Percentiles rank a stretch among this genome's conserved stretches.
Evolutionary conservation across 345 rosid genomes (phyloP).

Genomic region (Trapa incisa): DNA sequence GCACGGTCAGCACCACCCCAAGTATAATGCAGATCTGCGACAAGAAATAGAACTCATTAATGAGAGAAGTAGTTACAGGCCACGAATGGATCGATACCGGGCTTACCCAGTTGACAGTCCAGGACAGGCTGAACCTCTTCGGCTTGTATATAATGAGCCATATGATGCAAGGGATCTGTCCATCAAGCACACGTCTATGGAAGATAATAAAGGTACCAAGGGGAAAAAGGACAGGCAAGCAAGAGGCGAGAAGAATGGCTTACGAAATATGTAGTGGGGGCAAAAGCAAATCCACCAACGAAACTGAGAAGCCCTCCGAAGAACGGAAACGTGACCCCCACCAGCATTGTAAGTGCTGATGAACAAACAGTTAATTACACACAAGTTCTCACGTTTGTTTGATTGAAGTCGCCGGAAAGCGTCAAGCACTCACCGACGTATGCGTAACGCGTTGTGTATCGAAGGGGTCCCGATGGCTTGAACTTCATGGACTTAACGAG

Average conservation of each 20-base stretch:
- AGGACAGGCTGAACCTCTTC: constrained; percentile 47
- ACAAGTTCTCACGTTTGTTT: no score
- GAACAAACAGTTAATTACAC: not conserved
- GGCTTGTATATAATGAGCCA: constrained; percentile 63
- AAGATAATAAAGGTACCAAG: no score
- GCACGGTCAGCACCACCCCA: constrained; percentile 28
- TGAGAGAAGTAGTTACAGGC: not conserved
- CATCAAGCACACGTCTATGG: not conserved
- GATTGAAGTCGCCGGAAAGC: no score
- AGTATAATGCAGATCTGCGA: constrained; percentile 31
- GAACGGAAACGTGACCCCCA: constrained; percentile 48
- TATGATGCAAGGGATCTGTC: constrained; percentile 68
- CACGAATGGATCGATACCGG: not conserved
- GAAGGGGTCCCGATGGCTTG: constrained; percentile 32
- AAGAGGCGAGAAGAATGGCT: not conserved
- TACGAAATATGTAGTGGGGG: constrained; percentile 64
- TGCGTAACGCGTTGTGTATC: constrained; percentile 29
- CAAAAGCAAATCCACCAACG: constrained; percentile 78
- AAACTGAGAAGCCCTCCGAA: constrained; percentile 68
- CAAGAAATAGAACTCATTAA: not conserved
- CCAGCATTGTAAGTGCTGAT: constrained; percentile 43
- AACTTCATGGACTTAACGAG: constrained; percentile 36
- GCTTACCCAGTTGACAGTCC: constrained; percentile 56
- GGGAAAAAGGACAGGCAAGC: not conserved
- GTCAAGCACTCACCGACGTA: constrained; percentile 41